These are phyloP conservation scores for Exserohilum turcica DNA, from an alignment of 2,329 filamentous ascomycete species.

Conservation along the genomic window DNA sequence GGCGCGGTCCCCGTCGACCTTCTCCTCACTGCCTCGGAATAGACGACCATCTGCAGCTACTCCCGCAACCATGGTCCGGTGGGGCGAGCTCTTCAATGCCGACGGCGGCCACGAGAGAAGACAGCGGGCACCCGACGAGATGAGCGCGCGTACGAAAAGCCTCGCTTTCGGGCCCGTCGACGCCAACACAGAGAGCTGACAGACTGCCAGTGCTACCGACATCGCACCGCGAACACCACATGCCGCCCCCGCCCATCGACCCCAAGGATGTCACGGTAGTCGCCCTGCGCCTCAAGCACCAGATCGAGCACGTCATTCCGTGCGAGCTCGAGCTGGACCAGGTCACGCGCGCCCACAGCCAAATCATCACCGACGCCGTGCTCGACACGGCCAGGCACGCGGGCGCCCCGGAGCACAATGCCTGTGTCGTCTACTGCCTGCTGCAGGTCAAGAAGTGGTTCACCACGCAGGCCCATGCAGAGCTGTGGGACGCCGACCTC, in stretches of 20 bases:
- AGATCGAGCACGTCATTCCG: conserved; percentile 86
- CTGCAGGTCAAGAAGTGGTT: conserved; percentile 79
- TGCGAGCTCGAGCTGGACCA: conserved; percentile 81
- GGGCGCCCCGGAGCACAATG: conserved; percentile 72
- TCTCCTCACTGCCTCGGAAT: background rate
- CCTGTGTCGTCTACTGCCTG: conserved; percentile 84
- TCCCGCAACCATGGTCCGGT: conserved; percentile 44
- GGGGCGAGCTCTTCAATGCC: conserved; percentile 45
- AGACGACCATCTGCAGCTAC: background rate
- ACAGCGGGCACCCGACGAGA: conserved; percentile 50
- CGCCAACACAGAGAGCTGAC: conserved; percentile 12
- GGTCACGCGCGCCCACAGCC: conserved; percentile 80
- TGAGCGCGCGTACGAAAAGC: conserved; percentile 44
- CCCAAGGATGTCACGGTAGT: conserved; percentile 84
- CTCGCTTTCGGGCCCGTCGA: background rate
- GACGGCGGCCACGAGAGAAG: conserved; percentile 48
- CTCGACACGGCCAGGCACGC: conserved; percentile 81
- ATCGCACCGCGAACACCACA: conserved; percentile 59
- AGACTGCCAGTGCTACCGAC: conserved; percentile 65
- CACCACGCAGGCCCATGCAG: conserved; percentile 73
- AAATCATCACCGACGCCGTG: conserved; percentile 80
- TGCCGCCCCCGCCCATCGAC: conserved; percentile 69
- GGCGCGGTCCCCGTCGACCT: background rate
- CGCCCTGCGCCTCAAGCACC: conserved; percentile 85
- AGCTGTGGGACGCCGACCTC: conserved; percentile 91